These are phyloP conservation scores for Cephalotrichum gorgonifer DNA, from an alignment of 2,329 filamentous ascomycete genomes.

Conservation along the genomic window DNA sequence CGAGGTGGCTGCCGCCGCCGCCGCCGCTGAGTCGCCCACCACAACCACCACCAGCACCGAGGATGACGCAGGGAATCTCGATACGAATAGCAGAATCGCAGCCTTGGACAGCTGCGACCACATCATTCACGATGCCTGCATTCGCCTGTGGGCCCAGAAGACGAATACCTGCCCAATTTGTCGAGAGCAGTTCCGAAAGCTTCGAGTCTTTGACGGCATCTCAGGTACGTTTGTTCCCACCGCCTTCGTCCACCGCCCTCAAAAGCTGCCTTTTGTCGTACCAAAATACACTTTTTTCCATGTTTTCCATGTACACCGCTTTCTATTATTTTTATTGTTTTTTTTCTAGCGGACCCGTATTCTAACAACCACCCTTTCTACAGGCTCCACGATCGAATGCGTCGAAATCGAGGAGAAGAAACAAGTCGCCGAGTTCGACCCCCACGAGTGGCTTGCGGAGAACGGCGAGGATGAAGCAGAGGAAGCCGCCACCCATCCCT, in stretches of 20 bases:
- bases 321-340: no score
- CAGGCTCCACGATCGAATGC: slow-evolving; percentile 42
- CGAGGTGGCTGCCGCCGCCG: not conserved
- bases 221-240: slow-evolving; percentile 5
- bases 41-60: not conserved
- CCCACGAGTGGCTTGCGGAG: slow-evolving; percentile 62
- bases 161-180: slow-evolving; percentile 98
- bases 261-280: not conserved
- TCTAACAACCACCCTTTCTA: not conserved
- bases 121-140: slow-evolving; percentile 82
- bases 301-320: no score
- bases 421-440: slow-evolving; percentile 82
- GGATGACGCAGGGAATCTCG: not conserved
- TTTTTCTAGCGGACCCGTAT: not conserved
- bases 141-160: slow-evolving; percentile 90
- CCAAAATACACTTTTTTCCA: no score
- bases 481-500: slow-evolving; percentile 56
- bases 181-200: slow-evolving; percentile 79
- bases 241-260: not conserved
- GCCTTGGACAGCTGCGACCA: slow-evolving; percentile 72
- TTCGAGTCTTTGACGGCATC: slow-evolving; percentile 62
- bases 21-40: slow-evolving; percentile 2
- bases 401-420: slow-evolving; percentile 67
- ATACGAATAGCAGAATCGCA: slow-evolving; percentile 20
- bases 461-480: slow-evolving; percentile 63